A percentile compares a stretch with the other conserved stretches of the same genome.
phyloP scores from a whole-genome alignment of 495 filamentous ascomycete genomes.

The Neurospora sublineolata region DNA sequence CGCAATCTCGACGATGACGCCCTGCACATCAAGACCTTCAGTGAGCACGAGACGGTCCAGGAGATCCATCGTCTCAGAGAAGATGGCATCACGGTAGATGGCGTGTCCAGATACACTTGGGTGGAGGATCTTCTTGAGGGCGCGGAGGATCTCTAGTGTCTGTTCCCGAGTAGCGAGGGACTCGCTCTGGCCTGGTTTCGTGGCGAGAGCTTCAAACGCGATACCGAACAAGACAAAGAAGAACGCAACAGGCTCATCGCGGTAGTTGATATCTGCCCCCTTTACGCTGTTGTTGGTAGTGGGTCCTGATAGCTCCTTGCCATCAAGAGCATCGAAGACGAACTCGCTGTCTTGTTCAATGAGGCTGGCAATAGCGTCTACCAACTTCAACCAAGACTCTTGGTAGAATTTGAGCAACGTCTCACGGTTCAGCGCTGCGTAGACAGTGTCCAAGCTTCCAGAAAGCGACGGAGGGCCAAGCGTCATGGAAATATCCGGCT shows the following conservation, averaged over 20 bases:
- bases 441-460: slow-evolving; percentile 77
- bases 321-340: slow-evolving; percentile 92
- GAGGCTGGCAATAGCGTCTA: slow-evolving; percentile 93
- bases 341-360: slow-evolving; percentile 97
- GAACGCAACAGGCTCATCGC: slow-evolving; percentile 95
- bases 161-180: slow-evolving; percentile 63
- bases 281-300: slow-evolving; percentile 39
- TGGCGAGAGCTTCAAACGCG: slow-evolving; percentile 87
- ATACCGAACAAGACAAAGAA: slow-evolving; percentile 98
- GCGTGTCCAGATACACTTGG: slow-evolving; percentile 93
- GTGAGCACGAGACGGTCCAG: slow-evolving; percentile 88
- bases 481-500: slow-evolving; percentile 89
- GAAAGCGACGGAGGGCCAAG: slow-evolving; percentile 62
- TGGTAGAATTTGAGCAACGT: slow-evolving; percentile 94
- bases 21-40: slow-evolving; percentile 79
- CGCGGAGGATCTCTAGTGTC: slow-evolving; percentile 78
- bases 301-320: slow-evolving; percentile 51
- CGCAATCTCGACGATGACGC: slow-evolving; percentile 85
- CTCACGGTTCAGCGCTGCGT: slow-evolving; percentile 86
- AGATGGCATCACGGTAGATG: slow-evolving; percentile 90
- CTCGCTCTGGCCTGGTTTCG: slow-evolving; percentile 57
- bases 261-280: slow-evolving; percentile 79
- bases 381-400: slow-evolving; percentile 90
- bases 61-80: slow-evolving; percentile 93
- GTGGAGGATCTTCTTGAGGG: slow-evolving; percentile 86